These are phyloP conservation scores for Scytalidium sp. DNA, from an alignment of 2,329 filamentous ascomycete species.

Conservation along the genomic window DNA sequence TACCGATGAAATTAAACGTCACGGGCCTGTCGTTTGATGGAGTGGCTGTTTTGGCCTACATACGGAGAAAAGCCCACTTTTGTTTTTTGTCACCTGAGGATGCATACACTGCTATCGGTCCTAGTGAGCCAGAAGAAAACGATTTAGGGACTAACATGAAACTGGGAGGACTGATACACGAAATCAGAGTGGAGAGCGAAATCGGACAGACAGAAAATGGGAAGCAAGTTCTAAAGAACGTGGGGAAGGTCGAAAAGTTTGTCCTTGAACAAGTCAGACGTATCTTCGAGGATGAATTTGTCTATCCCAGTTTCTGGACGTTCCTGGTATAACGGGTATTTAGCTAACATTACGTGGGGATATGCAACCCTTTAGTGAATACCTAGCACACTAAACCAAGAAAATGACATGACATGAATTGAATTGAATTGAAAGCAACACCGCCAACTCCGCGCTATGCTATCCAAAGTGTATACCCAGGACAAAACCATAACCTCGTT, in stretches of 20 bases:
- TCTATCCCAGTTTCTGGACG: constrained; percentile 98
- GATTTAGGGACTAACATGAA: constrained; percentile 30
- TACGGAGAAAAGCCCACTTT: constrained; percentile 84
- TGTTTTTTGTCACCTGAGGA: constrained; percentile 94
- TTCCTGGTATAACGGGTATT: constrained; percentile 69
- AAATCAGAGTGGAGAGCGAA: constrained; percentile 95
- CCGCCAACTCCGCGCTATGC: constrained; percentile 18
- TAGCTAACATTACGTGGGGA: not conserved
- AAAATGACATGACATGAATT: not conserved
- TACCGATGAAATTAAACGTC: constrained; percentile 91
- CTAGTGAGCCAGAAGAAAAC: constrained; percentile 22
- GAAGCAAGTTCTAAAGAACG: constrained; percentile 95
- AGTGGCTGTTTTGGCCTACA: constrained; percentile 87
- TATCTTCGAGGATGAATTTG: constrained; percentile 98
- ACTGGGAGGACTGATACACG: constrained; percentile 78
- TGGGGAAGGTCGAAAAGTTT: constrained; percentile 97
- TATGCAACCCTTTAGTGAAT: not conserved
- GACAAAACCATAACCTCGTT: not conserved
- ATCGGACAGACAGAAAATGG: constrained; percentile 89
- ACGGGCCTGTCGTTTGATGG: constrained; percentile 95
- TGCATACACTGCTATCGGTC: constrained; percentile 65
- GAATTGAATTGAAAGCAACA: not conserved
- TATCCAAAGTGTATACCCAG: not conserved
- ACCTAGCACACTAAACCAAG: not conserved
- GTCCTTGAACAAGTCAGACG: constrained; percentile 93